Evolutionary conservation across 768 basidiomycete genomes (phyloP).

Genomic region (Amanita rimosa): DNA sequence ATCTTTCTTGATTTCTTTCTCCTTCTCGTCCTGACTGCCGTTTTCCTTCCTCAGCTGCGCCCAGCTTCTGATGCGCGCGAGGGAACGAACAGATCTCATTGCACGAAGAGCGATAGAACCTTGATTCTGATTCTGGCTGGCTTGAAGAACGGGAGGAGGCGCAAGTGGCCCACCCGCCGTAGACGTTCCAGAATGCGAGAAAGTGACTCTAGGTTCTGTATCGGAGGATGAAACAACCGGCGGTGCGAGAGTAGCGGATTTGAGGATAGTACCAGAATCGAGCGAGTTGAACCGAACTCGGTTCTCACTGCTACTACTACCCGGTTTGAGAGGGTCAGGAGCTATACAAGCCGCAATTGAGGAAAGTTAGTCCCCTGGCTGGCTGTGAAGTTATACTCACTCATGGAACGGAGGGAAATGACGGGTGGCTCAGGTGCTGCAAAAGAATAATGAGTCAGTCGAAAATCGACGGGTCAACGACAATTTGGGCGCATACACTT

Average conservation of each 20-base stretch:
- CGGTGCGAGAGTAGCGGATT: constrained; percentile 20
- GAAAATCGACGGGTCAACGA: background rate
- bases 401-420: constrained; percentile 26
- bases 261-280: constrained; percentile 26
- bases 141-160: constrained; percentile 3
- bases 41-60: constrained; percentile 26
- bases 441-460: background rate
- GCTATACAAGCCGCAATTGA: constrained; percentile 19
- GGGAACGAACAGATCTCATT: constrained; percentile 61
- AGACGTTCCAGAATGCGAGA: too few species aligned
- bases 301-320: constrained; percentile 14
- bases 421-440: constrained; percentile 25
- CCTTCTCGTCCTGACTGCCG: constrained; percentile 13
- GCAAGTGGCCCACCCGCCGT: too few species aligned
- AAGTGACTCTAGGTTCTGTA: constrained; percentile 1
- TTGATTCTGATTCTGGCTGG: too few species aligned
- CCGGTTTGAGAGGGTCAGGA: constrained; percentile 30
- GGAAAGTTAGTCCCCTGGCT: background rate
- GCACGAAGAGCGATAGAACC: constrained; percentile 70
- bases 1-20: constrained; percentile 16
- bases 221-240: constrained; percentile 8
- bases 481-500: constrained; percentile 26
- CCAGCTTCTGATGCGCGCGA: constrained; percentile 69
- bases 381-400: constrained; percentile 14
- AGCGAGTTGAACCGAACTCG: constrained; percentile 60